Base-by-base conservation (phyloP, 495 filamentous ascomycete genomes). In the Penicillium dipodomyicola region DNA sequence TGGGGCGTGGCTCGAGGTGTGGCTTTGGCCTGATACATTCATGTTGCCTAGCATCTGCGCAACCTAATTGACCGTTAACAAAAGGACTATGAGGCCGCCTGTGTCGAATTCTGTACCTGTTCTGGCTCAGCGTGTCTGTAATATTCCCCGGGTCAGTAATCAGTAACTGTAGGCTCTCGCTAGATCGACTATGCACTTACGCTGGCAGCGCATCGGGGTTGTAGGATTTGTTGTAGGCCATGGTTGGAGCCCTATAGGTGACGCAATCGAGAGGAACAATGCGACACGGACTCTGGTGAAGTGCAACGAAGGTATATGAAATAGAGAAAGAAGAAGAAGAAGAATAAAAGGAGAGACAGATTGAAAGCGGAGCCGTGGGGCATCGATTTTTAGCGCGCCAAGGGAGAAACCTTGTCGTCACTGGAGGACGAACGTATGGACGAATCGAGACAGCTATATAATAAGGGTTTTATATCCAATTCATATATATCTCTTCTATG, bases 181-280 rank as follows among this genome's bases (percentile, higher is more conserved):
- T 4, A 47, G 5, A 35, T 35, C 27, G 42, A 12, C 11, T 27
- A 32, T 22, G n/a, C 7, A 85, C 91, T 84, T 78, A 96, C 87
- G 91, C 91, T 71, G 94, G 94, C 57, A 98, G 84, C 72, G 91
- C 90, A 77, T 98, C 95, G n/a, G 93, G 93, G 67, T 98, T 97
- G 75, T 89, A 91, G 41, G 83, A 81, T 65, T 86, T 84, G 70
- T 95, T 96, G 82, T 98, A 97, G 30, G 94, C 94, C 94, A 97
- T 98, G 49, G 60, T 64, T 37, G 42, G 53, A 39, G 35, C n/a
- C 15, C 35, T 39, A 8, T 2, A 60, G 59, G 58, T 75, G 72
- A 72, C 69, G 60, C 63, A 63, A 58, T 63, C 33, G 33, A 46
- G 52, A 20, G 23, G 10, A 33, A 48, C 40, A 8, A 29, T 11